Conservation (phyloP, 1,284 basidiomycete species). For the Tilletia caries region DNA sequence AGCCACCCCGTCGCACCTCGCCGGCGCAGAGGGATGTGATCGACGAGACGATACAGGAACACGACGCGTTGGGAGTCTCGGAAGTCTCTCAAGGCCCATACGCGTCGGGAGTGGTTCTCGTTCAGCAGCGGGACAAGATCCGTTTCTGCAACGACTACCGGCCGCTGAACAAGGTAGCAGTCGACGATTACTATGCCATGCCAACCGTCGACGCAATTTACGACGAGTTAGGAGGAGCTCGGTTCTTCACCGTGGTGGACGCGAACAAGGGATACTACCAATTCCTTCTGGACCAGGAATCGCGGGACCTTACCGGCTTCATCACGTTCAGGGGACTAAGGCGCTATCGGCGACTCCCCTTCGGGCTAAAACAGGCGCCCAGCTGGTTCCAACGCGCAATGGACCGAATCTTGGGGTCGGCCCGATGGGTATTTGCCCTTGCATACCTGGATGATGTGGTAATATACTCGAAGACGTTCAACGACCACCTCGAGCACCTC, state of each 20-base stretch:
- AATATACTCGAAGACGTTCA: conserved; percentile 21
- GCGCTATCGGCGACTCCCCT: conserved; percentile 58
- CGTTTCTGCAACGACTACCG: conserved; percentile 54
- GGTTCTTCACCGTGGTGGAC: conserved; percentile 55
- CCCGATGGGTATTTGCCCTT: conserved; percentile 56
- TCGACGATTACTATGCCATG: conserved; percentile 57
- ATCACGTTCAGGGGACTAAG: conserved; percentile 55
- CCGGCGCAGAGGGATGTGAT: too few species aligned
- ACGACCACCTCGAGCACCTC: background rate
- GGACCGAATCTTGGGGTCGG: conserved; percentile 55
- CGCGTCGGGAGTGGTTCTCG: conserved; percentile 48
- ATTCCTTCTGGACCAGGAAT: conserved; percentile 49
- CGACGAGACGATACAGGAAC: too few species aligned
- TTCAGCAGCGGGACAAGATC: conserved; percentile 50
- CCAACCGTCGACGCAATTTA: conserved; percentile 56
- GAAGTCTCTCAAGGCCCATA: too few species aligned
- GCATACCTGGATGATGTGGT: conserved; percentile 60
- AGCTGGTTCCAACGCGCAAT: conserved; percentile 57
- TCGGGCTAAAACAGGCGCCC: conserved; percentile 57
- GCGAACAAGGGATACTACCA: conserved; percentile 57
- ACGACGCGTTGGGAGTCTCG: too few species aligned
- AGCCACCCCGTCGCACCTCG: conserved; percentile 34
- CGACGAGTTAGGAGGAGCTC: conserved; percentile 42
- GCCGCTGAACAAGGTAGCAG: conserved; percentile 51
- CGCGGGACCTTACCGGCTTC: conserved; percentile 56